Base-by-base conservation (phyloP, 257 asterid genomes). In the Solanum sejunctum region DNA sequence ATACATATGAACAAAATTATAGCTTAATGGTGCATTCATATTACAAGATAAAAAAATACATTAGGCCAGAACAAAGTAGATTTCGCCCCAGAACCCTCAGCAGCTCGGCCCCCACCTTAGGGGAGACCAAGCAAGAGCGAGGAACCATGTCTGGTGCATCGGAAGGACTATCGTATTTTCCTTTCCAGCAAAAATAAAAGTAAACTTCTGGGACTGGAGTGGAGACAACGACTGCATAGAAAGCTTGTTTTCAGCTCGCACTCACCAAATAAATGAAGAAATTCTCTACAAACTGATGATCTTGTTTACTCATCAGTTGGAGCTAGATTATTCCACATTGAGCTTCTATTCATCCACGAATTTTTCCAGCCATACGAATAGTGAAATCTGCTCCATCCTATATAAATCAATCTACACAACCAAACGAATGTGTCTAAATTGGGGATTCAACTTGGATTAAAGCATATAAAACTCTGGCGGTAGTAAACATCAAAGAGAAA, bases 1-100 rank as follows among this genome's bases (percentile, higher is more conserved):
- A 69, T 69, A 64, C 11, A 69, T 69, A 69, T 69, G 8, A 36
- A 81, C 88, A 78, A 79, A 66, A 85, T 21, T 83, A 85, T 86
- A 85, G 45, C 73, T 64, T 32, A 17, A 79, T 73, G 43, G 54
- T 43, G 84, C 12, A 58, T 81, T 39, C 58, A 58, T 39, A 67
- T 43, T 71, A 67, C 86, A 67, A 15, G 21, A 67, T 16, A 32
- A 32, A 67, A 67, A 67, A 8, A 56, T 67, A 67, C 32, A 67
- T 67, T 67, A 58, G 23, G 49, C 49, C 23, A 36, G 47, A 36
- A 36, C 13, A 69, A 69, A 36, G 51, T 69, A 69, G 51, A 36
- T 69, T 17, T 67, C 13, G 49, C 49, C 75, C 75, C 75, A 67
- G 49, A 67, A 32, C 49, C 75, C 75, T 67, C 21, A 10, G 49